phyloP scores from a whole-genome alignment of 1,284 basidiomycete species.

The Xerocomus minutiporus region DNA sequence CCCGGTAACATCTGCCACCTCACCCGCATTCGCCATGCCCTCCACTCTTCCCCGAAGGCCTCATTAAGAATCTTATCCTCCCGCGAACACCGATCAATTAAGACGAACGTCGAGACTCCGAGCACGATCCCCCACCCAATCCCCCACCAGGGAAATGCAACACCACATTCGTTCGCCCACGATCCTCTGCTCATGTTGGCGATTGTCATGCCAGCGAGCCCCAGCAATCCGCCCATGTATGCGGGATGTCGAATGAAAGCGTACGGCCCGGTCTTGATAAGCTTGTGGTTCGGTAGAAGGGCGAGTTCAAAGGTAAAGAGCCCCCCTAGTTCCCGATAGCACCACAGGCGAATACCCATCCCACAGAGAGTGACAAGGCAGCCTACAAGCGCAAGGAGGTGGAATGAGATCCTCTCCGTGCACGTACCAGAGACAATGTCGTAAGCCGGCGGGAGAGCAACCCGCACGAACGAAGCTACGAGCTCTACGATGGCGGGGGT shows the following conservation, averaged over 20 bases:
- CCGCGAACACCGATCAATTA: slow-evolving; percentile 8
- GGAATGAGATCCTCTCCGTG: slow-evolving; percentile 2
- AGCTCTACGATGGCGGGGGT: slow-evolving; percentile 2
- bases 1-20: slow-evolving; percentile 19
- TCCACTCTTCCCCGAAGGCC: slow-evolving; percentile 19
- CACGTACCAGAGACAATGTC: slow-evolving; percentile 6
- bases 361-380: slow-evolving; percentile 6
- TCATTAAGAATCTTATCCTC: slow-evolving; percentile 17
- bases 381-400: neutral
- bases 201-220: slow-evolving; percentile 1
- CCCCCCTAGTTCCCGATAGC: slow-evolving; percentile 17
- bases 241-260: slow-evolving; percentile 27
- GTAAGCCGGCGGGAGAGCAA: neutral
- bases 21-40: slow-evolving; percentile 16
- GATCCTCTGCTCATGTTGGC: slow-evolving; percentile 7
- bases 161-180: slow-evolving; percentile 11
- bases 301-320: slow-evolving; percentile 25
- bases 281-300: slow-evolving; percentile 13
- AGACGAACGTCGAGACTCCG: neutral
- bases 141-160: slow-evolving; percentile 7
- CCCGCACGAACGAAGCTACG: neutral
- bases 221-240: slow-evolving; percentile 20
- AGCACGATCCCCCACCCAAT: slow-evolving; percentile 3
- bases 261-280: slow-evolving; percentile 27
- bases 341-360: slow-evolving; percentile 14